These are phyloP conservation scores for Pseudoneurospora amorphoporcata DNA, from an alignment of 495 filamentous ascomycete species.

Conservation along the genomic window DNA sequence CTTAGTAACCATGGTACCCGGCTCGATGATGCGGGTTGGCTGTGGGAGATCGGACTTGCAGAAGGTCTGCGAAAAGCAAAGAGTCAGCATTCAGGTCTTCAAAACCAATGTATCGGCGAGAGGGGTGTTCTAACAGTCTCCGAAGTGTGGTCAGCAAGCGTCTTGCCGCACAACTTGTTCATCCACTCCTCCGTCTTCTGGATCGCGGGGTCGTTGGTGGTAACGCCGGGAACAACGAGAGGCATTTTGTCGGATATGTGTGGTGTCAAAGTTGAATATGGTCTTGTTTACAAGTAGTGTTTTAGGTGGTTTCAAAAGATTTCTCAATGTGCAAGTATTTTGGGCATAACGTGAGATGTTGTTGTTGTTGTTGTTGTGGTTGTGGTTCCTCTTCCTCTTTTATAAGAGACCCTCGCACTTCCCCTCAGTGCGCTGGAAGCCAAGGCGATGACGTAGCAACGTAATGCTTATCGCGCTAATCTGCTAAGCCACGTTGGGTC, in stretches of 20 bases:
- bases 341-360: background rate
- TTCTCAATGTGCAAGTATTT: background rate
- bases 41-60: constrained; percentile 65
- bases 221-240: constrained; percentile 69
- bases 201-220: constrained; percentile 40
- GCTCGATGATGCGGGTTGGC: constrained; percentile 54
- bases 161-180: constrained; percentile 71
- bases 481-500: background rate
- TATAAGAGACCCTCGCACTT: background rate
- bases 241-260: constrained; percentile 49
- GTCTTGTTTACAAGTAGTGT: background rate
- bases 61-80: constrained; percentile 45
- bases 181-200: constrained; percentile 55
- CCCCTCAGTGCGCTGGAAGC: background rate
- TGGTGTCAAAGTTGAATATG: background rate
- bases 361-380: background rate
- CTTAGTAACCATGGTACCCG: constrained; percentile 49
- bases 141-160: constrained; percentile 30
- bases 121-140: constrained; percentile 29
- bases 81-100: constrained; percentile 4
- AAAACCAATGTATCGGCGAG: background rate
- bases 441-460: background rate
- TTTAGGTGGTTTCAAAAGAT: background rate
- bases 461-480: background rate
- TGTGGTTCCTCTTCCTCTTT: background rate